Evolutionary conservation across 2,329 filamentous ascomycete genomes (phyloP).

Genomic region (Zalaria sp.): DNA sequence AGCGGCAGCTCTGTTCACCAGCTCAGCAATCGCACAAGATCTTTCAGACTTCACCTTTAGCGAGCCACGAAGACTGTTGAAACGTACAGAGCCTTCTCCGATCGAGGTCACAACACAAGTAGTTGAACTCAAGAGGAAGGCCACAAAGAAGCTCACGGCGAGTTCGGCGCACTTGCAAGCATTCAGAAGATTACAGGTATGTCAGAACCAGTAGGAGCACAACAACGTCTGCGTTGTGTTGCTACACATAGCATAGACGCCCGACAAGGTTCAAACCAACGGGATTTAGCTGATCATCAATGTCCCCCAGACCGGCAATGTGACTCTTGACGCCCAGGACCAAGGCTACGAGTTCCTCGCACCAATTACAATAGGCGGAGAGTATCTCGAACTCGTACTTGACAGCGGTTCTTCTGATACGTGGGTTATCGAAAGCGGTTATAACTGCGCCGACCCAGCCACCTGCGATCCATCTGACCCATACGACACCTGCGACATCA

Average conservation of each 20-base stretch:
- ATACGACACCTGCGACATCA: no score
- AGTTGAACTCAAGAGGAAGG: neutral
- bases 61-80: neutral
- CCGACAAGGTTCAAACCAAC: no score
- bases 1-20: no score
- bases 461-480: neutral
- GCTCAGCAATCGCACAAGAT: no score
- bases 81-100: neutral
- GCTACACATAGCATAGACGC: no score
- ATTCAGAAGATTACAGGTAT: no score
- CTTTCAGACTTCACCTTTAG: neutral
- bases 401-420: constrained; percentile 37
- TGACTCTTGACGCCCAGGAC: constrained; percentile 6
- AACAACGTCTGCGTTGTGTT: no score
- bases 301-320: neutral
- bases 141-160: no score
- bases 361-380: constrained; percentile 13
- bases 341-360: constrained; percentile 17
- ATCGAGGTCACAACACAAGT: neutral
- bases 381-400: constrained; percentile 23
- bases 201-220: no score
- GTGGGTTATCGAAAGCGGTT: constrained; percentile 25
- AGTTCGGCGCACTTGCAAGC: neutral
- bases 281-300: no score
- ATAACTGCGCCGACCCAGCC: constrained; percentile 17